Evolutionary conservation across 352 stramenopile species (phyloP), one percentile per base, ranked within the genome.

Genomic region (Phytophthora lateralis): DNA sequence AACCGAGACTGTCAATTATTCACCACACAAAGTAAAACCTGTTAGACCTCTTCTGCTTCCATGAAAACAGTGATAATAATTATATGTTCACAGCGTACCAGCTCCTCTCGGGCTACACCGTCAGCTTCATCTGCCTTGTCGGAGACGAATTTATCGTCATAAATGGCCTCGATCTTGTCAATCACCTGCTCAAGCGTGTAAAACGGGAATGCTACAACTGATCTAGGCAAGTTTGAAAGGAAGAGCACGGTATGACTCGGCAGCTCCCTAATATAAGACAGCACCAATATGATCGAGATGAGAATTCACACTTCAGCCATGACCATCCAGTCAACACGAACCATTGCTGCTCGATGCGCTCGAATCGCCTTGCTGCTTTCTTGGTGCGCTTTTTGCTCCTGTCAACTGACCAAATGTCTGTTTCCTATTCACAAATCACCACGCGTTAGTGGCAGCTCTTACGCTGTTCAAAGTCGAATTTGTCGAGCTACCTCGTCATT

Each of bases 141-240:
- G 2, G 79, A 88, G 6, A 51, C 60, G 18, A 86, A 85, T 52
- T 93, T 93, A 65, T 90, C 81, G 52, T 93, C 76, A 50, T 91
- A 93, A n/a, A 93, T 87, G 14, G 46, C 52, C 58, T 93, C 83
- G 29, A 93, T 89, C 44, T 80, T 78, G 10, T 60, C 26, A 15
- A 89, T 73, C 7, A 90, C 75, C 0, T 76, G 44, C 18, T 76
- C 70, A 3, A 88, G 54, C 29, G 69, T 61, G 44, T 88, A 89
- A 35, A 89, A 88, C 4, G 75, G 79, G 29, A 91, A 89, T 15
- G 79, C 77, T n/a, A 91, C 66, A 37, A 88, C 83, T 0, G 79
- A 79, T 56, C 86, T 90, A 1, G 83, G 81, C 37, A 93, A 59
- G 51, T 93, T 90, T 4, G 83, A 88, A 12, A 93, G 67, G 50